Percentiles rank a stretch among this genome's conserved stretches.
These are phyloP conservation scores for Fusarium chuoi DNA, from an alignment of 2,329 filamentous ascomycete genomes.

Conservation along the genomic window DNA sequence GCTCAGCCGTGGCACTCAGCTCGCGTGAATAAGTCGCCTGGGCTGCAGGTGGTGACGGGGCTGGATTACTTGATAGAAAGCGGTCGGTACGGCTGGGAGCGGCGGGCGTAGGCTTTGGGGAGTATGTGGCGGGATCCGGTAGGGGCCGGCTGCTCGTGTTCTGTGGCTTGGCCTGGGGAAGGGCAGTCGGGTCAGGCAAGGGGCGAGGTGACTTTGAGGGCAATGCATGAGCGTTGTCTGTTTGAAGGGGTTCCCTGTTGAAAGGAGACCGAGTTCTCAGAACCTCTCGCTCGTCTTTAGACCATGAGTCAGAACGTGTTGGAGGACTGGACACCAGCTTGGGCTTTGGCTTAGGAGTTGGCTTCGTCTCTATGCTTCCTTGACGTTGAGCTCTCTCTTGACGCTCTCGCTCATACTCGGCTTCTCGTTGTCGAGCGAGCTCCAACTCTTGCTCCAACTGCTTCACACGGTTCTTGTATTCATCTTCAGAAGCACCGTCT, in stretches of 20 bases:
- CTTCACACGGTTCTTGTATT: constrained; percentile 75
- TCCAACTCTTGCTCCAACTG: constrained; percentile 81
- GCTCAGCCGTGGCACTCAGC: constrained; percentile 68
- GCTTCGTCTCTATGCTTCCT: constrained; percentile 18
- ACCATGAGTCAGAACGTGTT: constrained; percentile 70
- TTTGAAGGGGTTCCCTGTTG: constrained; percentile 49
- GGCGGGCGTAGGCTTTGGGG: constrained; percentile 31
- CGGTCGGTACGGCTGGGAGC: constrained; percentile 64
- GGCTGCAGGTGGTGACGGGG: constrained; percentile 54
- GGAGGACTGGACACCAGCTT: constrained; percentile 50
- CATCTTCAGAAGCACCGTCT: constrained; percentile 49
- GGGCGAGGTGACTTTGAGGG: constrained; percentile 56
- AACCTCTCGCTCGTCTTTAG: constrained; percentile 71
- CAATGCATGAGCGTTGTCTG: constrained; percentile 39
- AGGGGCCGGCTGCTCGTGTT: constrained; percentile 32
- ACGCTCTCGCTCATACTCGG: constrained; percentile 69
- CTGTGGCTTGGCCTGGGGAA: constrained; percentile 22
- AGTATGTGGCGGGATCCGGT: constrained; percentile 33
- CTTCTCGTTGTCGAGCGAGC: constrained; percentile 69
- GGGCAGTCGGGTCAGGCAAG: constrained; percentile 59
- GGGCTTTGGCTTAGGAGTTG: constrained; percentile 41
- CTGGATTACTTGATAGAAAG: constrained; percentile 65
- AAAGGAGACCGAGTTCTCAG: constrained; percentile 64
- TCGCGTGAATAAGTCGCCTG: constrained; percentile 65
- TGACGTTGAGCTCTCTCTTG: constrained; percentile 57